These are phyloP conservation scores for Xylaria sp. DNA, from an alignment of 2,329 filamentous ascomycete species.

Conservation along the genomic window DNA sequence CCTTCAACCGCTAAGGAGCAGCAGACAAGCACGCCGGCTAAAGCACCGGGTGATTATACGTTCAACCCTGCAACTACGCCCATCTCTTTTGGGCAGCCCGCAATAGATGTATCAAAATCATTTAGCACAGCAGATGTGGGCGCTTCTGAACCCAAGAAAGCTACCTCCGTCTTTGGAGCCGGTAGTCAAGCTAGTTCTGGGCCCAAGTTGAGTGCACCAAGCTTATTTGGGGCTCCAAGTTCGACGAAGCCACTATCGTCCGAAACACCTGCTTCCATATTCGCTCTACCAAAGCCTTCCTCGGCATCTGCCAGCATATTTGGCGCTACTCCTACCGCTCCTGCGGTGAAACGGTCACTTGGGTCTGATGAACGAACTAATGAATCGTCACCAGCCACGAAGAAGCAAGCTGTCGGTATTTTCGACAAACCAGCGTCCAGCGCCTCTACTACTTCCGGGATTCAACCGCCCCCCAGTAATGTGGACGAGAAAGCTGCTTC, in stretches of 20 bases:
- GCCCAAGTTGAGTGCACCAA: constrained; percentile 30
- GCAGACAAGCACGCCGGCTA: constrained; percentile 45
- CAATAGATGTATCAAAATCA: constrained; percentile 25
- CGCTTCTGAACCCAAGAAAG: constrained; percentile 45
- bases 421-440: constrained; percentile 25
- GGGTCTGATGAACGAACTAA: constrained; percentile 28
- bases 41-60: constrained; percentile 49
- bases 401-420: constrained; percentile 26
- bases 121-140: constrained; percentile 16
- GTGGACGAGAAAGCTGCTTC: constrained; percentile 17
- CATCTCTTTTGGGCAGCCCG: constrained; percentile 45
- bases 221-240: constrained; percentile 41
- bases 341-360: constrained; percentile 18
- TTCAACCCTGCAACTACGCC: constrained; percentile 50
- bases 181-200: constrained; percentile 27
- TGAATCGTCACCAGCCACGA: constrained; percentile 19
- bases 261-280: constrained; percentile 41
- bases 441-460: constrained; percentile 8
- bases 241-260: constrained; percentile 40
- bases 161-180: constrained; percentile 40
- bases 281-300: constrained; percentile 38
- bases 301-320: constrained; percentile 35
- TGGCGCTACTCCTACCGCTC: constrained; percentile 22
- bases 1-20: constrained; percentile 32
- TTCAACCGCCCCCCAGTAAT: constrained; percentile 27